Conservation (phyloP, 225 moss, liverwort and hornwort species). For the Polytrichum formosum region DNA sequence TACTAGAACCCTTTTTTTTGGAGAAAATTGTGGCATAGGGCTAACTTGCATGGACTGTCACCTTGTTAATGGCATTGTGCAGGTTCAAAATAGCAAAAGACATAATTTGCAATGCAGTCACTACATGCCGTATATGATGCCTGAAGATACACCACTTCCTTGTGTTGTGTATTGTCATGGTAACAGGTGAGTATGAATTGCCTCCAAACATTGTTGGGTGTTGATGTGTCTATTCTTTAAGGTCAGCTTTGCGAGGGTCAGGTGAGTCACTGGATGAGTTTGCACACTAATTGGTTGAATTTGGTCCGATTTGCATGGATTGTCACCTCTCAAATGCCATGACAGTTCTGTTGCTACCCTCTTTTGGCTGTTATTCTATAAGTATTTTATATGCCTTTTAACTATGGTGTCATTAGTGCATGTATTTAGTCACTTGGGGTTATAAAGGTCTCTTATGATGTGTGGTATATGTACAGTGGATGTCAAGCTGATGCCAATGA, state of each 20-base stretch:
- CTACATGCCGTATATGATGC: conserved; percentile 73
- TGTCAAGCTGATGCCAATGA: conserved; percentile 99
- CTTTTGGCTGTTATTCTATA: no score
- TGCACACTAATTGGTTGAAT: no score
- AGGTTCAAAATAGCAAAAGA: conserved; percentile 77
- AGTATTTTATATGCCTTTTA: no score
- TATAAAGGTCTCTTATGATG: no score
- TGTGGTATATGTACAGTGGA: conserved; percentile 53
- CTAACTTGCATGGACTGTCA: no score
- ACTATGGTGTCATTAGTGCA: no score
- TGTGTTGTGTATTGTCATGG: conserved; percentile 96
- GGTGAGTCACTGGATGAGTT: background rate
- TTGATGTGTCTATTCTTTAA: background rate
- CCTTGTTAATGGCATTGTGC: conserved; percentile 12
- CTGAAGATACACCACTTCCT: conserved; percentile 75
- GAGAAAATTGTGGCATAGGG: no score
- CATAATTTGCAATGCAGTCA: conserved; percentile 89
- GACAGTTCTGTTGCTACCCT: no score
- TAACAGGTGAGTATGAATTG: conserved; percentile 60
- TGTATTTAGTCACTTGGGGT: no score
- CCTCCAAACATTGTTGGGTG: background rate
- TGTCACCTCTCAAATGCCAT: no score
- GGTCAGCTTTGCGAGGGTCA: background rate
- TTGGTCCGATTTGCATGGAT: no score
- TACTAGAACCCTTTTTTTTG: no score